Conservation (phyloP, 805 yeast species). For the Ogataea polymorpha region DNA sequence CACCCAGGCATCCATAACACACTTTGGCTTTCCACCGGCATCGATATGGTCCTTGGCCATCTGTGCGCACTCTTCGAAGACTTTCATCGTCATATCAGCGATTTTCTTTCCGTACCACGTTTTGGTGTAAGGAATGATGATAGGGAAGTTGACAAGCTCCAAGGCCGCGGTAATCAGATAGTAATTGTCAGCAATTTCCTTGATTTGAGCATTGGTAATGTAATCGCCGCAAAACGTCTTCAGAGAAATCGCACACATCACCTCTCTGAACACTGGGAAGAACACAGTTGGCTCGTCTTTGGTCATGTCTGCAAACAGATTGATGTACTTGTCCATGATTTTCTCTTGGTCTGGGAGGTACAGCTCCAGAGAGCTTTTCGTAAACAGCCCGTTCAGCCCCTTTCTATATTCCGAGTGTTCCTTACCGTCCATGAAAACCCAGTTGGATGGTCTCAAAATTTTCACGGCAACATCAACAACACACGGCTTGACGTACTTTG, state of each 20-base stretch:
- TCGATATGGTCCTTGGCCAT: constrained; percentile 79
- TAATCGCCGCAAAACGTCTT: constrained; percentile 95
- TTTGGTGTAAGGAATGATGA: constrained; percentile 91
- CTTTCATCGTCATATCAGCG: constrained; percentile 91
- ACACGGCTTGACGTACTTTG: constrained; percentile 91
- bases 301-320: constrained; percentile 55
- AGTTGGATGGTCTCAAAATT: constrained; percentile 89
- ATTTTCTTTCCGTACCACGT: constrained; percentile 96
- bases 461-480: constrained; percentile 96
- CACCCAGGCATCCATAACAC: constrained; percentile 97
- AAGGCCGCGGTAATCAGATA: constrained; percentile 91
- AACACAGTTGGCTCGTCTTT: constrained; percentile 64
- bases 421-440: constrained; percentile 98
- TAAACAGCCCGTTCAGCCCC: constrained; percentile 85
- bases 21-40: constrained; percentile 71
- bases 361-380: constrained; percentile 74
- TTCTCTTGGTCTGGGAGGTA: constrained; percentile 84
- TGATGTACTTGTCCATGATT: constrained; percentile 79
- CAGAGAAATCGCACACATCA: constrained; percentile 90
- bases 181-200: constrained; percentile 87
- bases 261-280: constrained; percentile 93
- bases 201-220: constrained; percentile 88
- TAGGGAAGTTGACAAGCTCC: constrained; percentile 96
- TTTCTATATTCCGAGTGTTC: constrained; percentile 92
- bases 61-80: constrained; percentile 85